Percentiles rank a stretch among this genome's conserved stretches.
Evolutionary conservation across 2,329 filamentous ascomycete species (phyloP).

Genomic region (Dothistroma pini): DNA sequence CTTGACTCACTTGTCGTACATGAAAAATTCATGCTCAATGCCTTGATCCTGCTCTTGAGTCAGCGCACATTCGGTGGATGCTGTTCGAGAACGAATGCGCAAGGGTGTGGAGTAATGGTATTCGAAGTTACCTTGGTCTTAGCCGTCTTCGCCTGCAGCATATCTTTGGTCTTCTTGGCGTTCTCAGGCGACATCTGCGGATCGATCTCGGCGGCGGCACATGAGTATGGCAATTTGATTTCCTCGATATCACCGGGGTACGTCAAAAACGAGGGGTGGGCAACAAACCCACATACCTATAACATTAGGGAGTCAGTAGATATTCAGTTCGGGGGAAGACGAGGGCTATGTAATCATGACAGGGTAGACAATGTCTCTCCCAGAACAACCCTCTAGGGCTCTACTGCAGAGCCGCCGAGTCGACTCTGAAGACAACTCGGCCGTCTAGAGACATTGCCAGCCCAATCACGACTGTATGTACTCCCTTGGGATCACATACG

Average conservation of each 20-base stretch:
- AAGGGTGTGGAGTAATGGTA: neutral
- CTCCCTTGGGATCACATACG: conserved; percentile 21
- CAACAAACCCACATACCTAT: conserved; percentile 32
- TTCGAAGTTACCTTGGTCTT: conserved; percentile 24
- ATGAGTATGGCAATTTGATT: conserved; percentile 34
- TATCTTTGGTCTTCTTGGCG: conserved; percentile 33
- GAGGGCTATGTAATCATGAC: too few relatives aligned
- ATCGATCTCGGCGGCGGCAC: conserved; percentile 33
- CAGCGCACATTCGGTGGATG: neutral
- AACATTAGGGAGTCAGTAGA: too few relatives aligned
- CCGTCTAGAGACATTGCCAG: too few relatives aligned
- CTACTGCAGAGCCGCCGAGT: too few relatives aligned
- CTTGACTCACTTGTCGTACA: conserved; percentile 35
- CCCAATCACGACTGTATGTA: too few relatives aligned
- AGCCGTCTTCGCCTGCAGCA: conserved; percentile 35
- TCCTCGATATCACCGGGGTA: conserved; percentile 36
- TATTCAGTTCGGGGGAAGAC: too few relatives aligned
- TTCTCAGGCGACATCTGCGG: conserved; percentile 32
- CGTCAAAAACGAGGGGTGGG: conserved; percentile 36
- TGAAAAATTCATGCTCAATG: conserved; percentile 37
- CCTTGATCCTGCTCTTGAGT: conserved; percentile 21
- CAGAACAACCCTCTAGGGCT: too few relatives aligned
- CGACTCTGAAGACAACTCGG: too few relatives aligned
- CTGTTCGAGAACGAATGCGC: neutral
- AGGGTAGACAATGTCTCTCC: too few relatives aligned